These are phyloP conservation scores for Phytophthora parvispora DNA, from an alignment of 352 stramenopile species.

Conservation along the genomic window DNA sequence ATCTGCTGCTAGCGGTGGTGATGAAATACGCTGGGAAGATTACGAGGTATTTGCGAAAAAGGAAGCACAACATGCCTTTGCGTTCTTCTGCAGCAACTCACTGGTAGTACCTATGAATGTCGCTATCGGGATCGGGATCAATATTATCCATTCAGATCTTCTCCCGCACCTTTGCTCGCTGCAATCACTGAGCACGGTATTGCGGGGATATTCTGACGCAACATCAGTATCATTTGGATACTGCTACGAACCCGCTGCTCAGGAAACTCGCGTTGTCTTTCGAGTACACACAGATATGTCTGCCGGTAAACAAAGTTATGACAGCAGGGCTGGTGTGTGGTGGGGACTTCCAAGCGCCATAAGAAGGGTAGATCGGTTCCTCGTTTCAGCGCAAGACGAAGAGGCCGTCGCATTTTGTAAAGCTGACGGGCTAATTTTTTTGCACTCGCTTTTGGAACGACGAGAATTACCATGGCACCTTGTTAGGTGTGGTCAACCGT, in stretches of 20 bases:
- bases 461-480: constrained; percentile 1
- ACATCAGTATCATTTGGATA: constrained; percentile 32
- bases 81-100: constrained; percentile 7
- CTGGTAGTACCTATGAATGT: constrained; percentile 7
- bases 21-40: constrained; percentile 21
- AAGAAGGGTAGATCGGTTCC: constrained; percentile 12
- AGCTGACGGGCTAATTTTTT: constrained; percentile 18
- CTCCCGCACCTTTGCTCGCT: constrained; percentile 23
- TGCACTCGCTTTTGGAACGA: constrained; percentile 15
- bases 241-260: constrained; percentile 8
- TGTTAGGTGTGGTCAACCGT: constrained; percentile 10
- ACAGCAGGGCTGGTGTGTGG: background rate
- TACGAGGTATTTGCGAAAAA: constrained; percentile 7
- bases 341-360: constrained; percentile 15
- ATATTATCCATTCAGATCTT: constrained; percentile 30
- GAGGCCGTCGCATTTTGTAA: constrained; percentile 25
- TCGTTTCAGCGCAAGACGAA: constrained; percentile 16
- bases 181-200: constrained; percentile 4
- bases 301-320: background rate
- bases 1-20: background rate
- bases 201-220: constrained; percentile 15
- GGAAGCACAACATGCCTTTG: constrained; percentile 19
- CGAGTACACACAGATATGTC: constrained; percentile 14
- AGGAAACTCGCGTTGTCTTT: constrained; percentile 18
- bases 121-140: constrained; percentile 21